Base-by-base conservation (phyloP, 371 early-diverging fungal species). In the Mucor plumbeus region DNA sequence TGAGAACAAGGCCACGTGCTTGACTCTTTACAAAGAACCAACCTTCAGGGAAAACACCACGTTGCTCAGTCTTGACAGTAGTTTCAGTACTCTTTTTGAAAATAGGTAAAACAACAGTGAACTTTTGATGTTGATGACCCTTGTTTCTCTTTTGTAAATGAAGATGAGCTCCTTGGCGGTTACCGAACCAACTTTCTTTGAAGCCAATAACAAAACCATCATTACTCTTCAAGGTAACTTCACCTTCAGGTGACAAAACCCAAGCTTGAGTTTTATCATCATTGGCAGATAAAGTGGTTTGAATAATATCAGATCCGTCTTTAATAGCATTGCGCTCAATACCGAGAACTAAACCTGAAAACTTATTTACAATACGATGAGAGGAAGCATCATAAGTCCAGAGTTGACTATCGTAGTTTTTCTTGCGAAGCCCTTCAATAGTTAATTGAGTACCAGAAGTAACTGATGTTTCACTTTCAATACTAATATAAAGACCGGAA, bases 11-110 rank as follows among this genome's bases (percentile, higher is more conserved):
- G 44, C 78, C 77, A 10, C 74, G 77, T 14, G 78, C 81, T 67
- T 68, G 88, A 77, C 80, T 84, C 72, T 86, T 88, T 70, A 88
- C 78, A 69, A 86, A 88, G 77, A 88, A 87, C 80, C 83, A 86
- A 43, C 82, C 82, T 21, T 75, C 73, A 40, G 88, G 88, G 76
- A 88, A 88, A 53, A 78, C 69, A 38, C 74, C 73, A 11, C 60
- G 59, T 6, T 56, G 65, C 48, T 77, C 74, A 43, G 61, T 48
- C 34, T 69, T 63, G 36, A 69, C 63, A 13, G 53, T 39, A 31
- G 59, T 59, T 13, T 63, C 62, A 1, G 62, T 58, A 10, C 64
- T 59, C 41, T 76, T 81, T 39, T 77, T 82, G 67, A 78, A 74
- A 15, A 82, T 56, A 38, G 83, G 83, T 15, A 82, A 65, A 19